Evolutionary conservation across 768 basidiomycete genomes (phyloP), one percentile per base, ranked within the genome.

Genomic region (Suillus subluteus): DNA sequence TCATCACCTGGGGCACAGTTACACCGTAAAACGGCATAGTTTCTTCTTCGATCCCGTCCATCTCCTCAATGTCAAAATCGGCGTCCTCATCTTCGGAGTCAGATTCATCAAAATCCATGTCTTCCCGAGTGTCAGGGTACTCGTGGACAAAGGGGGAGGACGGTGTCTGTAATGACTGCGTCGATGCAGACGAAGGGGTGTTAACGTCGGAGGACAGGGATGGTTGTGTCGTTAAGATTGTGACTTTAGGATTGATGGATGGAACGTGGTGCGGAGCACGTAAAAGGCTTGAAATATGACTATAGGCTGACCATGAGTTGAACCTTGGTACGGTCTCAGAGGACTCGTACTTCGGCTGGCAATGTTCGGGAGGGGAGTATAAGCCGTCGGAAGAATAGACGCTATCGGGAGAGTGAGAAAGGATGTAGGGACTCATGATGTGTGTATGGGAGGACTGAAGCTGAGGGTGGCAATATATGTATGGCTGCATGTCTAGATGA

Each of bases 51-150:
- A 70, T 63, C 58, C 72, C 71, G 6, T 79, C 76, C 75, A 78
- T 76, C 35, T 76, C 78, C 65, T 79, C 76, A 65, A 71, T 78
- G 43, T 78, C 78, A 15, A 74, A 77, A 35, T 78, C 75, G n/a
- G 70, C 8, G 46, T 79, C 78, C 4, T 78, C 77, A 50, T 70
- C 68, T 15, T 70, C 69, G 3, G 58, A 73, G 4, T 78, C 76
- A 26, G 78, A 73, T 18, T 79, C 76, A 40, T 79, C 76, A 65
- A 73, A 67, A 11, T 78, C 78, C 72, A 72, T 72, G 58, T 69
- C 16, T 21, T 74, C 46, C 38, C 62, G 66, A 40, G 63, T 18
- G 8, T 62, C 68, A 8, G 41, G 23, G 23, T 70, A 68, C 1
- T n/a, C 61, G 12, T 67, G 74, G 15, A 37, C n/a, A 58, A 77